These are phyloP conservation scores for Calycina herbarum DNA, from an alignment of 2,329 filamentous ascomycete genomes.

Conservation along the genomic window DNA sequence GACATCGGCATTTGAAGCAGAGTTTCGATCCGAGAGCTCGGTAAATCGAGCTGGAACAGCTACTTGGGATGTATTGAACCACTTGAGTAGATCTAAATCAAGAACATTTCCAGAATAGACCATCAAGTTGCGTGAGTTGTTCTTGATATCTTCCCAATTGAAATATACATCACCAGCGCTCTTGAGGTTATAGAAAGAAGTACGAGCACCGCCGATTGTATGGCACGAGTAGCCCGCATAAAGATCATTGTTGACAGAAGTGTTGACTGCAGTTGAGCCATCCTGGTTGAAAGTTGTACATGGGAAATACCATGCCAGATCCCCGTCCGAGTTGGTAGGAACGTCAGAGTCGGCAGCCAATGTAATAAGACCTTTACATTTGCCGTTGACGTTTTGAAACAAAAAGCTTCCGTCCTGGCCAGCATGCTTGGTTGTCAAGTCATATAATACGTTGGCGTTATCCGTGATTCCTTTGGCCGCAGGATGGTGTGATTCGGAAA, in stretches of 20 bases:
- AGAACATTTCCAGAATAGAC: slow-evolving; percentile 94
- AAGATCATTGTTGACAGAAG: slow-evolving; percentile 58
- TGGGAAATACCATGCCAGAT: slow-evolving; percentile 96
- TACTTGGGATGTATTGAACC: slow-evolving; percentile 86
- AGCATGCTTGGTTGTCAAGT: slow-evolving; percentile 76
- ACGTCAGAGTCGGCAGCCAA: slow-evolving; percentile 70
- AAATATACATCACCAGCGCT: slow-evolving; percentile 88
- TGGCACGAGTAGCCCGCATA: slow-evolving; percentile 90
- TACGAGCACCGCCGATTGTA: slow-evolving; percentile 67
- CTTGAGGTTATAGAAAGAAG: slow-evolving; percentile 72
- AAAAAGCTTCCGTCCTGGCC: slow-evolving; percentile 95
- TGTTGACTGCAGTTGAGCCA: slow-evolving; percentile 76
- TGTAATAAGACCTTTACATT: slow-evolving; percentile 89
- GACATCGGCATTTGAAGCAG: slow-evolving; percentile 60
- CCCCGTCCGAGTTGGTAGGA: slow-evolving; percentile 68
- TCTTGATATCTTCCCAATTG: slow-evolving; percentile 91
- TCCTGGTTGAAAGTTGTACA: slow-evolving; percentile 92
- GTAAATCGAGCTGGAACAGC: slow-evolving; percentile 75
- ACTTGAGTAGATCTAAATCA: slow-evolving; percentile 82
- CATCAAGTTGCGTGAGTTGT: slow-evolving; percentile 83
- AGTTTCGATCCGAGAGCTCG: slow-evolving; percentile 69
- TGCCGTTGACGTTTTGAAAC: slow-evolving; percentile 97
- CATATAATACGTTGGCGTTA: slow-evolving; percentile 79
- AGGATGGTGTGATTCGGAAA: slow-evolving; percentile 75
- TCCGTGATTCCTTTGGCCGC: slow-evolving; percentile 73